Base-by-base conservation (phyloP, 2,329 filamentous ascomycete genomes). In the Colletotrichum tabaci region DNA sequence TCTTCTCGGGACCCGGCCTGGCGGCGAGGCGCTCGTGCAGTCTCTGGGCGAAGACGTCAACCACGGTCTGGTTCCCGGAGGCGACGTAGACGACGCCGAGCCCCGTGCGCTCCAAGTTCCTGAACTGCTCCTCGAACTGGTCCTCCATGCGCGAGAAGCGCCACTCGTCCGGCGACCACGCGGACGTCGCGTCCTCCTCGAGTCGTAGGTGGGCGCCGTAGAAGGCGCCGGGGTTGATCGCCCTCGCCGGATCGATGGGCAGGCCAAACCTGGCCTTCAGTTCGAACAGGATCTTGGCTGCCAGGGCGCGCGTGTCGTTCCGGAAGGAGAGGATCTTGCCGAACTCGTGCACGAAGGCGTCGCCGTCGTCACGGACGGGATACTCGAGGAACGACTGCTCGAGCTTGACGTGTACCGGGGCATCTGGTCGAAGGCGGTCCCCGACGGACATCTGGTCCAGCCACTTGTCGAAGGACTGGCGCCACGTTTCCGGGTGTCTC, bases 381-480 rank as follows among this genome's bases (percentile, higher is more conserved):
- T 82, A 83, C 57, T 82, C 78, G 52, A 83, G 78, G 66, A 80
- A 82, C 0, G 79, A 79, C 70, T 81, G 81, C 53, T 77, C 78
- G 38, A 77, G 71, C 62, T 66, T 66, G 57, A 80, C 68, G 66
- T 80, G 79, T 5, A 79, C 75, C 9, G 79, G 77, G 0, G 46
- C 63, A 0, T 73, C 69, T 2, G 16, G 13, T 10, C 40, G 44
- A 13, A 64, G 42, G 3, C 12, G 13, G 10, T 55, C 65, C 10
- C n/a, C 10, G 6, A 69, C 65, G 50, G 47, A 68, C 75, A 77
- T 60, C 66, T 76, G 44, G 67, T 61, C 67, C 35, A 80, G 71
- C 80, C 80, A 77, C 26, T 66, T 71, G 60, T 80, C 78, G 47
- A 80, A 79, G 71, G 63, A 68, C 55, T 60, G 67, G 0, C 79